phyloP scores from a whole-genome alignment of 2,329 filamentous ascomycete genomes.

The Colletotrichum plurivorum region DNA sequence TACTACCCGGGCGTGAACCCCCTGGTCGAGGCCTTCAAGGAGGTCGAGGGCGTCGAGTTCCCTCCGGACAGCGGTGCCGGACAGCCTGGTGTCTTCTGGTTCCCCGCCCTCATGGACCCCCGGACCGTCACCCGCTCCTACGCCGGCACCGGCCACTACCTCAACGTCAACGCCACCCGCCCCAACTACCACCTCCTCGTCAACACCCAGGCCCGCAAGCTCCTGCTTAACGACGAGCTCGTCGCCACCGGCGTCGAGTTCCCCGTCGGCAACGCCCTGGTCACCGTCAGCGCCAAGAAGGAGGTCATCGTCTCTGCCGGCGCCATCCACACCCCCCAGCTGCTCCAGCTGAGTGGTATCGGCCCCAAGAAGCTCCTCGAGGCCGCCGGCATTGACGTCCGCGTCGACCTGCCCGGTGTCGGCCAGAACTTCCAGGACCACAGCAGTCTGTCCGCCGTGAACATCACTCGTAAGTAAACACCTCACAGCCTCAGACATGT shows the following conservation, averaged over 20 bases:
- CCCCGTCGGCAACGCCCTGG: slow-evolving; percentile 31
- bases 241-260: slow-evolving; percentile 52
- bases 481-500: not conserved
- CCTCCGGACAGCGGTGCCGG: slow-evolving; percentile 56
- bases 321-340: slow-evolving; percentile 53
- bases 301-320: slow-evolving; percentile 56
- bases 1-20: slow-evolving; percentile 52
- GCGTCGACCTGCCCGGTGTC: slow-evolving; percentile 60
- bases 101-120: slow-evolving; percentile 58
- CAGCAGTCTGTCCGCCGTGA: slow-evolving; percentile 45
- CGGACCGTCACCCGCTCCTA: slow-evolving; percentile 53
- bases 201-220: slow-evolving; percentile 51
- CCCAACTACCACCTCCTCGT: slow-evolving; percentile 52
- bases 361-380: slow-evolving; percentile 53
- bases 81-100: slow-evolving; percentile 57
- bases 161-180: slow-evolving; percentile 48
- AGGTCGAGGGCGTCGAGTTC: slow-evolving; percentile 56
- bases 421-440: slow-evolving; percentile 60
- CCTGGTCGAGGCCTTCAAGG: slow-evolving; percentile 53
- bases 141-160: slow-evolving; percentile 53
- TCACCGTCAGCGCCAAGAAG: slow-evolving; percentile 45
- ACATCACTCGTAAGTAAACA: slow-evolving; percentile 35
- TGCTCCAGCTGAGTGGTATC: slow-evolving; percentile 61
- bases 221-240: slow-evolving; percentile 48
- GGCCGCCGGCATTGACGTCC: slow-evolving; percentile 51